phyloP scores from a whole-genome alignment of 768 basidiomycete genomes.

The Phallus indusiatus region DNA sequence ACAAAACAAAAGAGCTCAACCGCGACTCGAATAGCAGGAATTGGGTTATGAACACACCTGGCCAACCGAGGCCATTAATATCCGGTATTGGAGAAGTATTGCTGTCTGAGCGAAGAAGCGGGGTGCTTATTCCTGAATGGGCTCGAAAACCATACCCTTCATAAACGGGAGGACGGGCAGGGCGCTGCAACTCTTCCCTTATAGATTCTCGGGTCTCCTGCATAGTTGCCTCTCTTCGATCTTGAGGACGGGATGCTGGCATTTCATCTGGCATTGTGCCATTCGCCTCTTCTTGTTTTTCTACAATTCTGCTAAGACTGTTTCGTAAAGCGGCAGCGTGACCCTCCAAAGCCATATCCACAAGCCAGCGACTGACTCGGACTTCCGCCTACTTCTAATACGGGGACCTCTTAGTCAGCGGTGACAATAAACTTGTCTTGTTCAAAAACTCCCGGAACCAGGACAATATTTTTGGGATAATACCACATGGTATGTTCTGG shows the following conservation, averaged over 20 bases:
- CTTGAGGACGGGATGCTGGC: not conserved
- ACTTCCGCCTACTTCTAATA: too few species aligned
- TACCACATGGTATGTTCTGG: too few species aligned
- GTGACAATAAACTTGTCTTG: too few species aligned
- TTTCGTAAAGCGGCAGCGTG: not conserved
- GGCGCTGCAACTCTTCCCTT: conserved; percentile 6
- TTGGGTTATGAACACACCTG: conserved; percentile 40
- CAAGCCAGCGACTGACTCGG: too few species aligned
- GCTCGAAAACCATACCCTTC: conserved; percentile 82
- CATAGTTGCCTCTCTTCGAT: conserved; percentile 5
- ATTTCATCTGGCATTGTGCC: not conserved
- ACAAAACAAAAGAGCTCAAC: conserved; percentile 10
- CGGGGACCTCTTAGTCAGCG: too few species aligned
- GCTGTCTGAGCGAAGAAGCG: conserved; percentile 25
- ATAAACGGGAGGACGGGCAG: conserved; percentile 31
- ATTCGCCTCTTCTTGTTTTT: not conserved
- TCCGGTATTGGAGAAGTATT: conserved; percentile 29
- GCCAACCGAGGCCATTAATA: conserved; percentile 85
- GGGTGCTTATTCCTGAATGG: conserved; percentile 59
- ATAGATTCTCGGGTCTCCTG: conserved; percentile 5
- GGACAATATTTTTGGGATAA: too few species aligned
- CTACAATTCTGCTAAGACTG: not conserved
- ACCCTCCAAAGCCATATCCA: not conserved
- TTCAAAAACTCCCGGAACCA: too few species aligned
- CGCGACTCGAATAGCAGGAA: too few species aligned